phyloP scores from a whole-genome alignment of 2,329 filamentous ascomycete genomes.

The Waltergamsia citrina region DNA sequence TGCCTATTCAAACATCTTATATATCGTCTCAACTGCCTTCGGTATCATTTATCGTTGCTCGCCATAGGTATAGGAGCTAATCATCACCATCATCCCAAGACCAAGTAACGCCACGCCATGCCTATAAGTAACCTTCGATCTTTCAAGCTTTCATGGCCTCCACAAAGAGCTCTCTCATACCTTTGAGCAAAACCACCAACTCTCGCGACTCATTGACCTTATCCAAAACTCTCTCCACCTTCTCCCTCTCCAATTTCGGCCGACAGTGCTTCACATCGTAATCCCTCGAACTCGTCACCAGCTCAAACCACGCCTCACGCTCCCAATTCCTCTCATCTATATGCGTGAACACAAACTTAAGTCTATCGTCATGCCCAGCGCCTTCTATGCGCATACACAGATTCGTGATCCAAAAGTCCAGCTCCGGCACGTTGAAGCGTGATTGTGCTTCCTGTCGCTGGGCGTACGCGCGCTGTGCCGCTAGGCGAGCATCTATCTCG shows the following conservation, averaged over 20 bases:
- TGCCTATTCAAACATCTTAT: no score
- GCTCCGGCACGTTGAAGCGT: conserved; percentile 82
- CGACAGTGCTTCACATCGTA: conserved; percentile 76
- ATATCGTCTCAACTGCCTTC: no score
- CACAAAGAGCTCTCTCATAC: conserved; percentile 72
- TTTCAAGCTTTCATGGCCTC: conserved; percentile 48
- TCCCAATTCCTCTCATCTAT: conserved; percentile 83
- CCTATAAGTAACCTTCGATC: neutral
- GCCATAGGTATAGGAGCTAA: no score
- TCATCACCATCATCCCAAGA: no score
- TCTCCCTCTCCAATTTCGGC: conserved; percentile 73
- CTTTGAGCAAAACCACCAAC: conserved; percentile 63
- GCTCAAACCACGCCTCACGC: conserved; percentile 86
- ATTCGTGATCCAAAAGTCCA: conserved; percentile 93
- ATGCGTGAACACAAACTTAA: conserved; percentile 86
- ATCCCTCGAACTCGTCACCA: conserved; percentile 71
- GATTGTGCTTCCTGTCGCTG: conserved; percentile 73
- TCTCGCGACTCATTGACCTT: conserved; percentile 74
- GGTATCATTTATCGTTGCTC: no score
- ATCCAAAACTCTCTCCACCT: conserved; percentile 68
- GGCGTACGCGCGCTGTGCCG: conserved; percentile 64
- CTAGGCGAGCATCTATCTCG: conserved; percentile 58
- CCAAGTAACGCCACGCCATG: neutral
- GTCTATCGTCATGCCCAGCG: conserved; percentile 69
- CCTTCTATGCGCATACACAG: conserved; percentile 86